phyloP scores from a whole-genome alignment of 768 basidiomycete species.

The Mycena kentingensis region DNA sequence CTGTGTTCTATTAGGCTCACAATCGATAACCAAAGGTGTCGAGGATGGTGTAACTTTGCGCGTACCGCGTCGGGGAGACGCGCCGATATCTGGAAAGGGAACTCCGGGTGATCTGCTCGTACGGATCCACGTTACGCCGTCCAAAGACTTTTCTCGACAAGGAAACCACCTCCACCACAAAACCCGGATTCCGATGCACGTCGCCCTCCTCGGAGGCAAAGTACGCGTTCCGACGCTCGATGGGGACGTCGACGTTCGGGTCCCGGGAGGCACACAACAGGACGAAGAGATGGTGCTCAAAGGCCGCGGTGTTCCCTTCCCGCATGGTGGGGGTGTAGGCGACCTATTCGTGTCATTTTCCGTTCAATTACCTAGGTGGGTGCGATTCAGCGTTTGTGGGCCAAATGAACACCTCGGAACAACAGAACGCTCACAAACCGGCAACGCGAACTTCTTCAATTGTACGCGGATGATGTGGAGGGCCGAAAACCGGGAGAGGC shows the following conservation, averaged over 20 bases:
- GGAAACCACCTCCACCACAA: slow-evolving; percentile 90
- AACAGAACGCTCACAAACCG: slow-evolving; percentile 76
- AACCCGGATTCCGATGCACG: slow-evolving; percentile 86
- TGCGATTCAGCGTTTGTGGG: slow-evolving; percentile 16
- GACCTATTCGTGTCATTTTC: slow-evolving; percentile 90
- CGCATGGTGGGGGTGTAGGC: slow-evolving; percentile 63
- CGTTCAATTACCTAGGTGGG: slow-evolving; percentile 88
- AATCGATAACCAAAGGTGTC: slow-evolving; percentile 55
- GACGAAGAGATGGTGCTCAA: slow-evolving; percentile 97
- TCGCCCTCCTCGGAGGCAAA: slow-evolving; percentile 89
- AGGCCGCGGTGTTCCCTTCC: slow-evolving; percentile 75
- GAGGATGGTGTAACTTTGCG: slow-evolving; percentile 94
- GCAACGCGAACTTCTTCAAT: slow-evolving; percentile 86
- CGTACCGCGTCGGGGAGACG: slow-evolving; percentile 80
- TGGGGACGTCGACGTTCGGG: slow-evolving; percentile 91
- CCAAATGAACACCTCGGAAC: slow-evolving; percentile 11
- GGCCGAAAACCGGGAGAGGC: slow-evolving; percentile 44
- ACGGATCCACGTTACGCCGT: slow-evolving; percentile 79
- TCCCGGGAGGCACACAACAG: slow-evolving; percentile 92
- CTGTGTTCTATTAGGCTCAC: slow-evolving; percentile 11
- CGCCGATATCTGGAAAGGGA: slow-evolving; percentile 78
- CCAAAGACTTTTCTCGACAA: slow-evolving; percentile 85
- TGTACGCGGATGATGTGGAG: slow-evolving; percentile 93
- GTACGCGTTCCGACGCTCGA: slow-evolving; percentile 93
- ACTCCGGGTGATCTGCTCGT: slow-evolving; percentile 83